phyloP scores from a whole-genome alignment of 2,329 filamentous ascomycete genomes.

The Verticillium nubilum region DNA sequence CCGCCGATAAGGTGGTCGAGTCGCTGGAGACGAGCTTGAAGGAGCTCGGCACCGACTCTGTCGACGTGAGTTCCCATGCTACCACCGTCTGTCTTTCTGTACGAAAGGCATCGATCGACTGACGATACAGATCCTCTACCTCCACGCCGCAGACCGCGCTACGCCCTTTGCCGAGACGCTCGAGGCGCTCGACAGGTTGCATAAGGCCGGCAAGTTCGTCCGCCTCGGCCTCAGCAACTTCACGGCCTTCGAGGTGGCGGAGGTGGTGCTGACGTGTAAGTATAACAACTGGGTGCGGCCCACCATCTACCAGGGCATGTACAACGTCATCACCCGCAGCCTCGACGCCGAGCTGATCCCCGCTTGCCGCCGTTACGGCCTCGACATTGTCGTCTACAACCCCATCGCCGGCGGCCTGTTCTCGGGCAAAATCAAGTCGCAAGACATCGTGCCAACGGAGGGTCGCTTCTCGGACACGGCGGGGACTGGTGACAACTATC shows the following conservation, averaged over 20 bases:
- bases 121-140: slow-evolving; percentile 56
- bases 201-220: slow-evolving; percentile 82
- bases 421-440: slow-evolving; percentile 70
- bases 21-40: slow-evolving; percentile 63
- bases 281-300: slow-evolving; percentile 77
- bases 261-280: slow-evolving; percentile 74
- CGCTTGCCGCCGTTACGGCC: slow-evolving; percentile 67
- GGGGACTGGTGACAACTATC: slow-evolving; percentile 49
- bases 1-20: slow-evolving; percentile 56
- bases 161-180: slow-evolving; percentile 77
- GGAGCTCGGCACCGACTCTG: slow-evolving; percentile 65
- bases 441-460: slow-evolving; percentile 54
- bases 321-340: slow-evolving; percentile 71
- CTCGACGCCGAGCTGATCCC: slow-evolving; percentile 72
- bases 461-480: slow-evolving; percentile 63
- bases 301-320: slow-evolving; percentile 84
- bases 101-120: not conserved
- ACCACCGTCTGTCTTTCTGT: not conserved
- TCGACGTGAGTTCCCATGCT: slow-evolving; percentile 50
- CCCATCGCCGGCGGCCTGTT: slow-evolving; percentile 77
- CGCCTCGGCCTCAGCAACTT: slow-evolving; percentile 78
- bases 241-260: slow-evolving; percentile 81
- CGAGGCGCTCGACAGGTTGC: slow-evolving; percentile 69
- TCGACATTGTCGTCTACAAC: slow-evolving; percentile 79
- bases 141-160: slow-evolving; percentile 64